These are phyloP conservation scores for Copromyces sp. DNA, from an alignment of 495 filamentous ascomycete species.

Conservation along the genomic window DNA sequence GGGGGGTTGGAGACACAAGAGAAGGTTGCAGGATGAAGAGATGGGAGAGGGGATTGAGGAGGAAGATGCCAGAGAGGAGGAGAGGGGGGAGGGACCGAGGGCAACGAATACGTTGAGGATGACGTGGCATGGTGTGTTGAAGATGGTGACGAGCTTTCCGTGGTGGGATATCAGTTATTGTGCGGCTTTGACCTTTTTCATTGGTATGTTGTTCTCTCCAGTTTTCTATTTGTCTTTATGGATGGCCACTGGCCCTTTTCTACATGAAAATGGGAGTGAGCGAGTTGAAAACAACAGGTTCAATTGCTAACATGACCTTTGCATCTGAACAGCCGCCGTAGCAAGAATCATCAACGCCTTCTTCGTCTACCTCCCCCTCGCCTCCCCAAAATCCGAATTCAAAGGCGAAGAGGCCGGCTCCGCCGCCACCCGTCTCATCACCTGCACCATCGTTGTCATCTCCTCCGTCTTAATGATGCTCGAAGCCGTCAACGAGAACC, in stretches of 20 bases:
- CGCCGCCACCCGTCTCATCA: slow-evolving; percentile 57
- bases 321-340: slow-evolving; percentile 29
- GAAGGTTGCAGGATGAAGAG: neutral
- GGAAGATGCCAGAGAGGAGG: slow-evolving; percentile 8
- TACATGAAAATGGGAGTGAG: neutral
- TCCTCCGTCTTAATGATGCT: slow-evolving; percentile 55
- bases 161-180: slow-evolving; percentile 62
- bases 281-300: neutral
- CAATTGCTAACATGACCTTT: neutral
- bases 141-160: slow-evolving; percentile 49
- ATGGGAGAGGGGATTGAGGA: neutral
- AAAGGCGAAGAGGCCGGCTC: slow-evolving; percentile 29
- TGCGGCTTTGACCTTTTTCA: slow-evolving; percentile 54
- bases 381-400: slow-evolving; percentile 45
- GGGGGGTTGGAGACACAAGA: neutral
- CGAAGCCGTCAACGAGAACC: slow-evolving; percentile 60
- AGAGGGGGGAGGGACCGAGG: slow-evolving; percentile 28
- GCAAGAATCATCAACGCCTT: slow-evolving; percentile 62
- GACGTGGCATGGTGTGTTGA: slow-evolving; percentile 35
- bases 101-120: slow-evolving; percentile 33
- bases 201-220: slow-evolving; percentile 28
- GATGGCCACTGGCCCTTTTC: neutral
- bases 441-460: slow-evolving; percentile 60
- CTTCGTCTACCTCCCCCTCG: slow-evolving; percentile 55
- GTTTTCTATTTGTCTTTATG: neutral